These are phyloP conservation scores for Hanseniaspora sp. DNA, from an alignment of 1,139 yeast species.

Conservation along the genomic window DNA sequence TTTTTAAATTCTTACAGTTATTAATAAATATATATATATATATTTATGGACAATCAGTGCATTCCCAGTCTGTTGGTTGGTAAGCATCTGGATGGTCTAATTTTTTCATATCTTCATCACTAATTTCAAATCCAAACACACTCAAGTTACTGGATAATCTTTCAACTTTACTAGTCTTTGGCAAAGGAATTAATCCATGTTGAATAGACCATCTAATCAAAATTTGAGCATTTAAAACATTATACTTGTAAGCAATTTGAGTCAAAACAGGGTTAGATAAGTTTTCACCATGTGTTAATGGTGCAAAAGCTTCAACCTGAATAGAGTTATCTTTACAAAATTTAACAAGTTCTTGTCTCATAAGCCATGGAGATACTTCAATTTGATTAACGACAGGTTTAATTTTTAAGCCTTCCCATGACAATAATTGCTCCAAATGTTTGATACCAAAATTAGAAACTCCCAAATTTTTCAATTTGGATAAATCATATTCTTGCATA, in stretches of 20 bases:
- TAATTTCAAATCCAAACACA: slow-evolving; percentile 41
- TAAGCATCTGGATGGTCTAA: slow-evolving; percentile 45
- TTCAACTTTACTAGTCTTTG: slow-evolving; percentile 47
- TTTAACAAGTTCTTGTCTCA: slow-evolving; percentile 51
- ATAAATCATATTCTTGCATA: slow-evolving; percentile 53
- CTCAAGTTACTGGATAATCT: slow-evolving; percentile 41
- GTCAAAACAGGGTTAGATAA: slow-evolving; percentile 40
- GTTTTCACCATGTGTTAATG: slow-evolving; percentile 53
- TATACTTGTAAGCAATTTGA: slow-evolving; percentile 31
- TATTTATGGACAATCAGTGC: slow-evolving; percentile 43
- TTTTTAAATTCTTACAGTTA: neutral
- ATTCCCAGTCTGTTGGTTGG: slow-evolving; percentile 66
- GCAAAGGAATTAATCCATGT: slow-evolving; percentile 61
- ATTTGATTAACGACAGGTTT: slow-evolving; percentile 58
- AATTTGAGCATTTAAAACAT: slow-evolving; percentile 35
- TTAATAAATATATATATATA: neutral
- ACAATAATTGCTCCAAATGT: slow-evolving; percentile 48
- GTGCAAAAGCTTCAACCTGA: slow-evolving; percentile 58
- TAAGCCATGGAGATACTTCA: slow-evolving; percentile 68
- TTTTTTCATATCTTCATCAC: slow-evolving; percentile 36
- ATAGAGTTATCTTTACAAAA: slow-evolving; percentile 44
- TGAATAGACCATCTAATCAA: slow-evolving; percentile 43
- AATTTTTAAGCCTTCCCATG: slow-evolving; percentile 41
- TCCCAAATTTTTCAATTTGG: slow-evolving; percentile 46
- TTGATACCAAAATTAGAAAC: slow-evolving; percentile 59